These are phyloP conservation scores for Candida multigemmis DNA, from an alignment of 805 yeast genomes.

Conservation along the genomic window DNA sequence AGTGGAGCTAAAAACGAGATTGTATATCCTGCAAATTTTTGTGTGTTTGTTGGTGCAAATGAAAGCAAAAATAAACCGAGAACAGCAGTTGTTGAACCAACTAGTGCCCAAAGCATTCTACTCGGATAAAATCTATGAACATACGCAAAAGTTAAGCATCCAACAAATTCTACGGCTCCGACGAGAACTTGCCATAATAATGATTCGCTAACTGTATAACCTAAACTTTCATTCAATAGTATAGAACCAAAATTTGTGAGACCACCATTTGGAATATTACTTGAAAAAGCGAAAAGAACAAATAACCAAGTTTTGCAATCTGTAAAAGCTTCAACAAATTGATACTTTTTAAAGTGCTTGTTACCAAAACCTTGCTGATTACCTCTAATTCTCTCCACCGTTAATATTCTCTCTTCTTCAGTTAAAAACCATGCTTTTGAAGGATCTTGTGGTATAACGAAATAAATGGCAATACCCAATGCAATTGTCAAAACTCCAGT, in stretches of 20 bases:
- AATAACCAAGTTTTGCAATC: slow-evolving; percentile 25
- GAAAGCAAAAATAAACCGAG: slow-evolving; percentile 30
- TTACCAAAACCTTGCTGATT: slow-evolving; percentile 35
- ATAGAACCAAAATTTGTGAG: slow-evolving; percentile 24
- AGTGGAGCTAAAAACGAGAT: slow-evolving; percentile 20
- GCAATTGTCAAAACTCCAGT: slow-evolving; percentile 50
- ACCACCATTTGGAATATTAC: slow-evolving; percentile 26
- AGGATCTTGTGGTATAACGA: slow-evolving; percentile 33
- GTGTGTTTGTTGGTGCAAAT: slow-evolving; percentile 21
- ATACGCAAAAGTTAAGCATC: slow-evolving; percentile 18
- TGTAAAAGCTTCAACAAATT: slow-evolving; percentile 23
- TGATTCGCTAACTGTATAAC: slow-evolving; percentile 18
- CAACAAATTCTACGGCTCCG: slow-evolving; percentile 37
- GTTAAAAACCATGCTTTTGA: slow-evolving; percentile 26
- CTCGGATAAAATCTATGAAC: slow-evolving; percentile 13
- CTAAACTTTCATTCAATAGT: slow-evolving; percentile 13
- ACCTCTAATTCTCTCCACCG: slow-evolving; percentile 18
- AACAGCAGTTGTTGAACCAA: slow-evolving; percentile 13
- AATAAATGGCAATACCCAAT: slow-evolving; percentile 34
- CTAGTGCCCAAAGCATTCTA: slow-evolving; percentile 14
- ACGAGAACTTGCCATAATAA: slow-evolving; percentile 36
- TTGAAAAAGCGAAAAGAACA: slow-evolving; percentile 14
- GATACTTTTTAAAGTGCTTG: slow-evolving; percentile 23
- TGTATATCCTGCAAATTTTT: slow-evolving; percentile 18
- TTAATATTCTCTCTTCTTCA: slow-evolving; percentile 20